phyloP scores from a whole-genome alignment of 2,329 filamentous ascomycete species.

The Diplodia mutila region DNA sequence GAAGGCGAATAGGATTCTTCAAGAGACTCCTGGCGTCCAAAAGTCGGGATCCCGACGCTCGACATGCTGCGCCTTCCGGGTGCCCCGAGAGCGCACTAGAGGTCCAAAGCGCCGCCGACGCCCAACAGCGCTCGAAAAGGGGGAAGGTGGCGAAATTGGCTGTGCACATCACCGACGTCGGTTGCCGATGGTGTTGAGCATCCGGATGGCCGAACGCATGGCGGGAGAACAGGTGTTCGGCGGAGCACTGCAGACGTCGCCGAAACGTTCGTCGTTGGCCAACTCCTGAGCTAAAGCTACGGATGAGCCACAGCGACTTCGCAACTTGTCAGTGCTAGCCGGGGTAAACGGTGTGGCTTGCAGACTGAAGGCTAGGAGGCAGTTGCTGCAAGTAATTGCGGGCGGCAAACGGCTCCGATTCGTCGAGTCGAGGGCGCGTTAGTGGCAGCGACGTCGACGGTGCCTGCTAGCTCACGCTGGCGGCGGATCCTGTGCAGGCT shows the following conservation, averaged over 20 bases:
- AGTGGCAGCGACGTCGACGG: slow-evolving; percentile 9
- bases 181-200: background rate
- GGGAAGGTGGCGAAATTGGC: background rate
- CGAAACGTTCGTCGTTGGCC: background rate
- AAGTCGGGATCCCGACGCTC: background rate
- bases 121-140: background rate
- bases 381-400: slow-evolving; percentile 18
- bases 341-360: slow-evolving; percentile 18
- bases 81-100: background rate
- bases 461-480: slow-evolving; percentile 3
- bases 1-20: background rate
- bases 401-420: slow-evolving; percentile 8
- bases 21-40: background rate
- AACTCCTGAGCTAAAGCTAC: background rate
- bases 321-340: slow-evolving; percentile 1
- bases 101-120: background rate
- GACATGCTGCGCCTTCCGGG: background rate
- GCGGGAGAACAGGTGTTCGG: slow-evolving; percentile 13
- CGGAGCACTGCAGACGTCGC: background rate
- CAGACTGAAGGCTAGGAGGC: slow-evolving; percentile 6
- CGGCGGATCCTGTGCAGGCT: background rate
- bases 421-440: background rate
- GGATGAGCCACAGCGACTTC: slow-evolving; percentile 8
- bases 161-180: background rate
- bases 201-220: background rate